phyloP scores from a whole-genome alignment of 345 rosid species.

The Gossypium mustelinum region DNA sequence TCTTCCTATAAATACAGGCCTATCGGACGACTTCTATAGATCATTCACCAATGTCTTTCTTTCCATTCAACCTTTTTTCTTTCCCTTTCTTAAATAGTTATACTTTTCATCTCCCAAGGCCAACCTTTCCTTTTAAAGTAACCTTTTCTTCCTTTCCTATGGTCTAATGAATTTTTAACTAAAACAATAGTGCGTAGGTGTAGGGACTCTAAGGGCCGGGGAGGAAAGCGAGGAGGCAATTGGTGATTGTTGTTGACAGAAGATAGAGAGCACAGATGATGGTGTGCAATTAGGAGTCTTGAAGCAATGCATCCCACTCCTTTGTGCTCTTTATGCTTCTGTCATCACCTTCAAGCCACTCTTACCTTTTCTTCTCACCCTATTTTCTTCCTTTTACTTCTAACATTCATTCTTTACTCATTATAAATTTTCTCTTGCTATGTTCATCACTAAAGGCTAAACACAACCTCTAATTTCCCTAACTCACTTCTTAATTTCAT shows the following conservation, averaged over 20 bases:
- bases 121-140: conserved; percentile 23
- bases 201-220: neutral
- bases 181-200: neutral
- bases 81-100: too few relatives aligned
- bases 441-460: neutral
- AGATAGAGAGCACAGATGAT: conserved; percentile 99
- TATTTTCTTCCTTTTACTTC: neutral
- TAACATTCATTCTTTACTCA: neutral
- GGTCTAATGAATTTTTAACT: neutral
- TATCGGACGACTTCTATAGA: conserved; percentile 13
- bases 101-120: too few relatives aligned
- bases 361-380: neutral
- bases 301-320: conserved; percentile 58
- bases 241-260: conserved; percentile 74
- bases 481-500: neutral
- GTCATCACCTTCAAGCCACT: conserved; percentile 47
- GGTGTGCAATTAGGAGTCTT: conserved; percentile 43
- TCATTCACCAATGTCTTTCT: conserved; percentile 8
- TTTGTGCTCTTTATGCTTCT: conserved; percentile 94
- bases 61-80: neutral
- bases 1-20: conserved; percentile 36
- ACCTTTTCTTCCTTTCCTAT: neutral
- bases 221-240: conserved; percentile 12
- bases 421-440: neutral
- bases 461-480: neutral